Evolutionary conservation across 805 yeast genomes (phyloP).

Genomic region (Metschnikowia cerradonensis): DNA sequence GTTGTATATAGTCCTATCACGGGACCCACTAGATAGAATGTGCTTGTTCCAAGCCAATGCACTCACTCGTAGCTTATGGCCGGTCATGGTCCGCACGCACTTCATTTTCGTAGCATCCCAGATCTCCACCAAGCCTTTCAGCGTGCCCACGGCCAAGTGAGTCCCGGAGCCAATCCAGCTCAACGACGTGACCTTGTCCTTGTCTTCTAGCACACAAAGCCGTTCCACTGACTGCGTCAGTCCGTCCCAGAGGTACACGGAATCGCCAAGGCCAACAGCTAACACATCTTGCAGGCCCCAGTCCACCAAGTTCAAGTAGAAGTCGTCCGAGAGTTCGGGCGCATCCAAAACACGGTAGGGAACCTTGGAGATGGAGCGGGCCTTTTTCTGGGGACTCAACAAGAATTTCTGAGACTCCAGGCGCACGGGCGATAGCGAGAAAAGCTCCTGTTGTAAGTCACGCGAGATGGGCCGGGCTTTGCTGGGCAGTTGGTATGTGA

Average conservation of each 20-base stretch:
- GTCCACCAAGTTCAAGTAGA: conserved; percentile 85
- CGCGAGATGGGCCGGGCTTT: conserved; percentile 59
- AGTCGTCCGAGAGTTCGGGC: conserved; percentile 91
- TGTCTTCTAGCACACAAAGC: conserved; percentile 66
- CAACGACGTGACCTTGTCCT: conserved; percentile 74
- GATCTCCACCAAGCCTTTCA: conserved; percentile 81
- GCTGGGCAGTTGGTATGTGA: conserved; percentile 71
- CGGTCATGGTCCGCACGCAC: conserved; percentile 87
- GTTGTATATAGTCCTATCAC: conserved; percentile 81
- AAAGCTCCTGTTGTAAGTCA: conserved; percentile 68
- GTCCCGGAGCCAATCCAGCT: conserved; percentile 95
- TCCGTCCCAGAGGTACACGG: conserved; percentile 91
- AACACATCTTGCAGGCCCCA: conserved; percentile 90
- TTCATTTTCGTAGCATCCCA: conserved; percentile 86
- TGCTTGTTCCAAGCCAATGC: conserved; percentile 94
- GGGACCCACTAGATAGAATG: conserved; percentile 78
- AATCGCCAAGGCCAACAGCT: conserved; percentile 85
- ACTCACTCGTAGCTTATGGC: conserved; percentile 80
- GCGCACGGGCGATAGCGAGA: conserved; percentile 82
- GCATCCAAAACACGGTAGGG: conserved; percentile 95
- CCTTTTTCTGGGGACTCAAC: conserved; percentile 76
- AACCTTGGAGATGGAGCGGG: conserved; percentile 73
- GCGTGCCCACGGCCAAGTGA: conserved; percentile 90
- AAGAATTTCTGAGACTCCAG: conserved; percentile 79
- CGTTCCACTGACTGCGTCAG: conserved; percentile 76